A percentile compares a stretch with the other conserved stretches of the same genome.
These are phyloP conservation scores for Oryza longistaminata DNA, from an alignment of 176 grass and related monocot genomes.

Conservation along the genomic window DNA sequence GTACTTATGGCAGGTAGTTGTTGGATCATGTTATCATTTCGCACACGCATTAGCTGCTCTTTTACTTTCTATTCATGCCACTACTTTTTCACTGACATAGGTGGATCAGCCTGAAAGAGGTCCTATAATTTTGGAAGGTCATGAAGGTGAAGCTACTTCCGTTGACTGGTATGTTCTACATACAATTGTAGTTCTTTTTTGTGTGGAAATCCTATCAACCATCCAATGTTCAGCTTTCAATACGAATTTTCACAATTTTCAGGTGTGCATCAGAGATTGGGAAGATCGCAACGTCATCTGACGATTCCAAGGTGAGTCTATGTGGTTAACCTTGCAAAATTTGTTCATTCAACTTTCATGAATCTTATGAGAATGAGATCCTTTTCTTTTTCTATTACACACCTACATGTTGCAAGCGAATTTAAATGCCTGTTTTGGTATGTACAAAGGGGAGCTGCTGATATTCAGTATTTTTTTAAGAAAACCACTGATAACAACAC, in stretches of 20 bases:
- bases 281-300: slow-evolving; percentile 81
- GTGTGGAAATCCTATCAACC: neutral
- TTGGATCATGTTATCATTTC: neutral
- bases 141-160: slow-evolving; percentile 79
- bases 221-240: slow-evolving; percentile 23
- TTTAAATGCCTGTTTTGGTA: neutral
- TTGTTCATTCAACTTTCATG: neutral
- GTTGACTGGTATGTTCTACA: slow-evolving; percentile 73
- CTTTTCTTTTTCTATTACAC: neutral
- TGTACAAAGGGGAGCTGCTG: neutral
- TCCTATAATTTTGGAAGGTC: slow-evolving; percentile 65
- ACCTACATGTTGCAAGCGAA: neutral
- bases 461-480: neutral
- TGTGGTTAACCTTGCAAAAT: neutral
- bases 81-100: slow-evolving; percentile 37
- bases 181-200: neutral
- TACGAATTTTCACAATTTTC: slow-evolving; percentile 34
- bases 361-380: neutral
- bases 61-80: neutral
- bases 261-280: slow-evolving; percentile 83
- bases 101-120: slow-evolving; percentile 64
- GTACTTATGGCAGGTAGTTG: slow-evolving; percentile 86
- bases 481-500: slow-evolving; percentile 23
- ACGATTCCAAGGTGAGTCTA: slow-evolving; percentile 76
- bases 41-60: neutral